phyloP scores from a whole-genome alignment of 768 basidiomycete genomes.

The Psilocybe cyanescens region DNA sequence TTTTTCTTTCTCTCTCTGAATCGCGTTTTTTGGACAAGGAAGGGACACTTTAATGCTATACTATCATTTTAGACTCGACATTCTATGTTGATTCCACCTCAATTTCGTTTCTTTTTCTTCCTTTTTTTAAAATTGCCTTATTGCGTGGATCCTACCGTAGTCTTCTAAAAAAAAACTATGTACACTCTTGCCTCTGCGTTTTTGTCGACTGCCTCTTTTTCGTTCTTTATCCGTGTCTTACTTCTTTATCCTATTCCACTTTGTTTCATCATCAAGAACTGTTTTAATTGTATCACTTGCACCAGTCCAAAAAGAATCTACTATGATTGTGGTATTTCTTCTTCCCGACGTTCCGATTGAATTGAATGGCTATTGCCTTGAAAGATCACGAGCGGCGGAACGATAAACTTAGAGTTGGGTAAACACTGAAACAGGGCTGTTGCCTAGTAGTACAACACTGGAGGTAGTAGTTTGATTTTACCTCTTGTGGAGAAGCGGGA shows the following conservation, averaged over 20 bases:
- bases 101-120: not conserved
- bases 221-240: not conserved
- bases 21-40: constrained; percentile 8
- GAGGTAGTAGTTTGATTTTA: not conserved
- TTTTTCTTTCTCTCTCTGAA: constrained; percentile 1
- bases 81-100: not conserved
- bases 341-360: not conserved
- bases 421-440: not conserved
- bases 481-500: not conserved
- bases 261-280: not conserved
- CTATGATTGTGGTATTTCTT: not conserved
- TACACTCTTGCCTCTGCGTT: not conserved
- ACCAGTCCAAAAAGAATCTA: not conserved
- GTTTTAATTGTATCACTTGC: not conserved
- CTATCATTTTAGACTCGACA: not conserved
- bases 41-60: constrained; percentile 2
- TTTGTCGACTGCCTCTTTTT: not conserved
- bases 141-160: not conserved
- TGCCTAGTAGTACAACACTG: not conserved
- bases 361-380: not conserved
- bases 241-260: not conserved
- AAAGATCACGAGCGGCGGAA: not conserved
- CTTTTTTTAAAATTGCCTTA: too few species aligned
- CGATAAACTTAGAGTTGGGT: not conserved
- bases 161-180: not conserved